Conservation (phyloP, 2,329 filamentous ascomycete genomes). For the Botrytis porri region DNA sequence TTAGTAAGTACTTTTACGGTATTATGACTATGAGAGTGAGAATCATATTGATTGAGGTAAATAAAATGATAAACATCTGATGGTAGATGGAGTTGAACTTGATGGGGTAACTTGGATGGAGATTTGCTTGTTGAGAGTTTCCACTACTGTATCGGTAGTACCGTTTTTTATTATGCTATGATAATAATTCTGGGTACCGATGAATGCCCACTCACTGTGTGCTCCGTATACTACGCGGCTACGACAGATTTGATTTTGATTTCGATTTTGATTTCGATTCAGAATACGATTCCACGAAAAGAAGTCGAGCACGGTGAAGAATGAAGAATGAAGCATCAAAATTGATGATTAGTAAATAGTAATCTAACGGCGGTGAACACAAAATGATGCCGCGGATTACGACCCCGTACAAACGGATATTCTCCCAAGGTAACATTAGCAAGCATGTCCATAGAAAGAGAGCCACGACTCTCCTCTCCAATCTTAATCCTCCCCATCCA, state of each 20-base stretch:
- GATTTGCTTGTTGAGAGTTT: background rate
- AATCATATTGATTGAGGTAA: background rate
- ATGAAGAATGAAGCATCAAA: background rate
- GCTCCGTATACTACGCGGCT: background rate
- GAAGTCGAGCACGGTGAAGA: background rate
- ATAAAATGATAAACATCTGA: background rate
- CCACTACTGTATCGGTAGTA: background rate
- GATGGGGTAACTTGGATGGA: background rate
- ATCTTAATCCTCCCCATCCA: background rate
- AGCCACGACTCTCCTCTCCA: background rate
- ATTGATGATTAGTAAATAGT: background rate
- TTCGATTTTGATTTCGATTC: background rate
- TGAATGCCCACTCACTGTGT: background rate
- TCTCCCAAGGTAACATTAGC: background rate
- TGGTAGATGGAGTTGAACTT: background rate
- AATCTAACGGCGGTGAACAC: background rate
- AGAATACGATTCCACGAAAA: too few relatives aligned
- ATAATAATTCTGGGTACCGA: background rate
- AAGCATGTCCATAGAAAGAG: background rate
- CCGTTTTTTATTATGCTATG: background rate
- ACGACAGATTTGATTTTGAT: background rate
- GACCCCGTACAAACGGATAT: background rate
- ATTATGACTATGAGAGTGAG: too few relatives aligned
- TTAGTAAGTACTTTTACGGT: too few relatives aligned
- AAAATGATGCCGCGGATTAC: background rate